Conservation (phyloP, 331 rosid species). For the Rosa hybrid region DNA sequence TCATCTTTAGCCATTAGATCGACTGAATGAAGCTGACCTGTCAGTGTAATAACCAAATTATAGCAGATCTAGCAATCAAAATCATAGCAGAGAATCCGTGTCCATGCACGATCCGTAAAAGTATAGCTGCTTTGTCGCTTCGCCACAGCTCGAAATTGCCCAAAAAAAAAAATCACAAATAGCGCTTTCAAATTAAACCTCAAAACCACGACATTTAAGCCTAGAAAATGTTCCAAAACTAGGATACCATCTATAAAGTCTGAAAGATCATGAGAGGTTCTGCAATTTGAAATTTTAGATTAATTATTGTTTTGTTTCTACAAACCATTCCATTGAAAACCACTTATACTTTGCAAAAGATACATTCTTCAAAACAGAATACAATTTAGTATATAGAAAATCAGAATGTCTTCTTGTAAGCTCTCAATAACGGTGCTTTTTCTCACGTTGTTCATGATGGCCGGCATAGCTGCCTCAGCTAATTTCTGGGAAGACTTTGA, state of each 20-base stretch:
- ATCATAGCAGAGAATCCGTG: too few relatives aligned
- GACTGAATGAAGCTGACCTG: too few relatives aligned
- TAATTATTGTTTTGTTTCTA: not conserved
- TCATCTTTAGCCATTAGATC: too few relatives aligned
- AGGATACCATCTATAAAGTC: not conserved
- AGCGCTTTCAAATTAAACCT: not conserved
- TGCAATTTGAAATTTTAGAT: not conserved
- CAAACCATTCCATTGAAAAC: not conserved
- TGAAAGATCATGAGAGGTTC: not conserved
- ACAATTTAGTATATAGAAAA: not conserved
- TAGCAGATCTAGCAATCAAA: too few relatives aligned
- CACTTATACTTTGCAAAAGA: not conserved
- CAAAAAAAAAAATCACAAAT: not conserved
- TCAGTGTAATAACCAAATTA: too few relatives aligned
- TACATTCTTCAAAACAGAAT: not conserved
- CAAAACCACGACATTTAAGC: not conserved
- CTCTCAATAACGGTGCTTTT: constrained; percentile 6
- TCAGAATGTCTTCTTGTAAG: constrained; percentile 34
- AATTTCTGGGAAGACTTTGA: constrained; percentile 41
- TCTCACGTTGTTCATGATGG: constrained; percentile 16
- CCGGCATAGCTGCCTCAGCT: constrained; percentile 18
- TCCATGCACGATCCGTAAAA: too few relatives aligned
- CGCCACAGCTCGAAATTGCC: not conserved
- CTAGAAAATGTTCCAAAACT: not conserved
- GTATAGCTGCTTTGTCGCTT: not conserved